Conservation (phyloP, 1,139 yeast species). For the Candida neerlandica region DNA sequence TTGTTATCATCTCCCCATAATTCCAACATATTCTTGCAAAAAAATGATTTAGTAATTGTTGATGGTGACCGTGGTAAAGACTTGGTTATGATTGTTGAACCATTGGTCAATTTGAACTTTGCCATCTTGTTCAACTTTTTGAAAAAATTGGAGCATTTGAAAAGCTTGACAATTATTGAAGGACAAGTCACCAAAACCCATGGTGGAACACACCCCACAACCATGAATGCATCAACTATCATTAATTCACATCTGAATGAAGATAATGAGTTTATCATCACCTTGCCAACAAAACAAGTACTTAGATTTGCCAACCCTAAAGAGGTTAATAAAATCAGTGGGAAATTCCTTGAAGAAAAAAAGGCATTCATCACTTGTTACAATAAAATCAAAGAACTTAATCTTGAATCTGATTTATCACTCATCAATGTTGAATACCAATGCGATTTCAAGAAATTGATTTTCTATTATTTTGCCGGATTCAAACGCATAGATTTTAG, state of each 20-base stretch:
- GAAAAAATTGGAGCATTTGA: conserved; percentile 75
- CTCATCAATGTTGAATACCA: conserved; percentile 86
- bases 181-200: conserved; percentile 28
- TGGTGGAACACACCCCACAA: conserved; percentile 41
- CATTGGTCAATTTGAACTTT: conserved; percentile 44
- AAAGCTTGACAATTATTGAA: conserved; percentile 60
- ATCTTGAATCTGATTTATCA: conserved; percentile 43
- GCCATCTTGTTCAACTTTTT: conserved; percentile 81
- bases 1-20: conserved; percentile 45
- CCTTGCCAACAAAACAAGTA: conserved; percentile 53
- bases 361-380: conserved; percentile 49
- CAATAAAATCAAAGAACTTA: conserved; percentile 48
- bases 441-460: conserved; percentile 90
- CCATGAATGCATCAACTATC: conserved; percentile 40
- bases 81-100: conserved; percentile 52
- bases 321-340: conserved; percentile 46
- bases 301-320: conserved; percentile 52
- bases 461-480: conserved; percentile 81
- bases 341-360: conserved; percentile 49
- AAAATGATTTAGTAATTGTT: conserved; percentile 48
- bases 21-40: conserved; percentile 54
- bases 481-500: conserved; percentile 88
- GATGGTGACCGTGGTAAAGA: conserved; percentile 57
- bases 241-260: conserved; percentile 43
- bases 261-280: conserved; percentile 50